phyloP scores from a whole-genome alignment of 257 asterid species.

The Jaltomata sinuosa region DNA sequence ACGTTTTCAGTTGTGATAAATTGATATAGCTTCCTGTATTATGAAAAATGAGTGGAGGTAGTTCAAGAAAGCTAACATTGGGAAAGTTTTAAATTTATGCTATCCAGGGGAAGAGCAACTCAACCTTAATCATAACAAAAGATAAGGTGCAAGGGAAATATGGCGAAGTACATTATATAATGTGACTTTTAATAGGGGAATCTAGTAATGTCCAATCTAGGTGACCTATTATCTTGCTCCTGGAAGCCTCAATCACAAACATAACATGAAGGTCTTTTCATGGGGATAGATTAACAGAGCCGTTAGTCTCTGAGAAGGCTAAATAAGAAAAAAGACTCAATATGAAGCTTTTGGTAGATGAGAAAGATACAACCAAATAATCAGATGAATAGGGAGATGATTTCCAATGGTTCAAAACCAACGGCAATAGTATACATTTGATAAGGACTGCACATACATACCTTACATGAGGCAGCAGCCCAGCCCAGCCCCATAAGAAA shows the following conservation, averaged over 20 bases:
- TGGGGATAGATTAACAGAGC: not conserved
- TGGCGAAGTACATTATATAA: not conserved
- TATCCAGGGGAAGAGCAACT: not conserved
- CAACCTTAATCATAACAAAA: not conserved
- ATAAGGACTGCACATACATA: not conserved
- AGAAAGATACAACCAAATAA: not conserved
- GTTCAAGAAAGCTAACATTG: not conserved
- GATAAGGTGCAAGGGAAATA: not conserved
- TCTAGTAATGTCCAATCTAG: not conserved
- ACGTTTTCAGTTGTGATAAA: not conserved
- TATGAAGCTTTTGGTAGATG: not conserved
- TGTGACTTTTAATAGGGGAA: not conserved
- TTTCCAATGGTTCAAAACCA: not conserved
- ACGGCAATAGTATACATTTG: not conserved
- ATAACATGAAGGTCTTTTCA: not conserved
- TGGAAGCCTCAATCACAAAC: not conserved
- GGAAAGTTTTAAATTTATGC: not conserved
- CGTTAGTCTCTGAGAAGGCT: not conserved
- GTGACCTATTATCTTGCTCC: not conserved
- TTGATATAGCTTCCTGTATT: not conserved
- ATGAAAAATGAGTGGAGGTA: not conserved
- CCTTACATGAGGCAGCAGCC: not conserved
- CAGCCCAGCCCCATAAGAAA: not conserved
- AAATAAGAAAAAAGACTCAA: not conserved
- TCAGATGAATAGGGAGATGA: not conserved